Evolutionary conservation across 2,329 filamentous ascomycete species (phyloP), one percentile per base, ranked within the genome.

Genomic region (Emydomyces testavorans): DNA sequence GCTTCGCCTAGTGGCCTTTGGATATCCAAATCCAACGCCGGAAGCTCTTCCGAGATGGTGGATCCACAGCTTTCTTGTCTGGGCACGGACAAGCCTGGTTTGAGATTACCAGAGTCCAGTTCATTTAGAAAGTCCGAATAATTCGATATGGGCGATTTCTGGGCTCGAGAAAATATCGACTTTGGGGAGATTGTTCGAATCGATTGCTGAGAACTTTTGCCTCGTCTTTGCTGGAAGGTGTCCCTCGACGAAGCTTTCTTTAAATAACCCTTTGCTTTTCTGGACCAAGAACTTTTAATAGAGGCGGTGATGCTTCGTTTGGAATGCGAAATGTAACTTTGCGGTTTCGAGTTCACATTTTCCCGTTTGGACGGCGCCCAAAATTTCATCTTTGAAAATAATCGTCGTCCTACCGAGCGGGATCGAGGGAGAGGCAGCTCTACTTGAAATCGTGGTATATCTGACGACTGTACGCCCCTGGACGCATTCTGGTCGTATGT

Each of bases 241-340:
- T 40, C 45, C 15, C n/a, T 31, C 2, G 16, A 15, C 1, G 34
- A 29, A 16, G 29, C 6, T 16, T 47, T 40, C n/a, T 40, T 39
- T 1, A 47, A 24, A 26, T 39, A 39, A 6, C 35, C 24, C 28
- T 40, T 39, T 3, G 45, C 45, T 26, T 47, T 47, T 29, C 29
- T 32, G 16, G 45, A 47, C 45, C 45, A 47, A 26, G 45, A 47
- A 26, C 45, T 47, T n/a, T 35, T 18, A 40, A 47, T 34, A 10
- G 45, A 47, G 10, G 35, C 45, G 13, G 45, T 40, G 28, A 47
- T 47, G 45, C 45, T 47, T 39, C 45, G 45, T 34, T 45, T 45
- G 31, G 42, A 45, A 4, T 45, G 31, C 3, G 42, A 45, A 31
- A 45, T 45, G 16, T 45, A 45, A 23, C 42, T 45, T 15, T 37